These are phyloP conservation scores for Neostapfia colusana DNA, from an alignment of 176 grass and related monocot genomes.

Conservation along the genomic window DNA sequence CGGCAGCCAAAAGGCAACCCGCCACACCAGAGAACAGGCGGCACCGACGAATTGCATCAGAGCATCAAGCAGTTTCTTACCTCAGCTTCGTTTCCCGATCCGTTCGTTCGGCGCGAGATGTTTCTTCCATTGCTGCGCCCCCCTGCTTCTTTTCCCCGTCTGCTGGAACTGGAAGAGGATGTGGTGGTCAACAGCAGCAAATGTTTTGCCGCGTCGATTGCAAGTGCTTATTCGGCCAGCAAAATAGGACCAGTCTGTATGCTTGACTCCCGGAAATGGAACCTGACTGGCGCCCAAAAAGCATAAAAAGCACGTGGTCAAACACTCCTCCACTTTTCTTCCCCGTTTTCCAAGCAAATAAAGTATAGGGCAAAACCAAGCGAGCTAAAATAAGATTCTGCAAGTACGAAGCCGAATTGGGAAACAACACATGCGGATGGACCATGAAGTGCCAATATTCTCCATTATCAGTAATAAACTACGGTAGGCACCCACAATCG, in stretches of 20 bases:
- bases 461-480: too few species aligned
- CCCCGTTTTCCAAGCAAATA: not conserved
- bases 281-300: not conserved
- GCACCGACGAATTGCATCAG: not conserved
- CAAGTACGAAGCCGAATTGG: too few species aligned
- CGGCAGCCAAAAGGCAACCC: not conserved
- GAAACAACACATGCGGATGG: too few species aligned
- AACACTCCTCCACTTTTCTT: not conserved
- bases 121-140: not conserved
- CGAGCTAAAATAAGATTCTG: not conserved
- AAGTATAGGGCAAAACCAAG: not conserved
- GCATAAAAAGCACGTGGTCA: not conserved
- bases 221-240: conserved; percentile 22
- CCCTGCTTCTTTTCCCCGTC: not conserved
- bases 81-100: not conserved
- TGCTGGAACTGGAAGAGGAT: not conserved
- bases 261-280: conserved; percentile 17
- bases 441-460: too few species aligned
- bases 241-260: conserved; percentile 7
- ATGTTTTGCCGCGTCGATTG: conserved; percentile 40
- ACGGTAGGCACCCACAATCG: too few species aligned
- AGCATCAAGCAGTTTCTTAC: conserved; percentile 13
- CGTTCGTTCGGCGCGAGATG: not conserved
- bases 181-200: conserved; percentile 49
- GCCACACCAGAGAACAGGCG: not conserved